Evolutionary conservation across 805 yeast species (phyloP).

Genomic region (Pichia ethanolica): DNA sequence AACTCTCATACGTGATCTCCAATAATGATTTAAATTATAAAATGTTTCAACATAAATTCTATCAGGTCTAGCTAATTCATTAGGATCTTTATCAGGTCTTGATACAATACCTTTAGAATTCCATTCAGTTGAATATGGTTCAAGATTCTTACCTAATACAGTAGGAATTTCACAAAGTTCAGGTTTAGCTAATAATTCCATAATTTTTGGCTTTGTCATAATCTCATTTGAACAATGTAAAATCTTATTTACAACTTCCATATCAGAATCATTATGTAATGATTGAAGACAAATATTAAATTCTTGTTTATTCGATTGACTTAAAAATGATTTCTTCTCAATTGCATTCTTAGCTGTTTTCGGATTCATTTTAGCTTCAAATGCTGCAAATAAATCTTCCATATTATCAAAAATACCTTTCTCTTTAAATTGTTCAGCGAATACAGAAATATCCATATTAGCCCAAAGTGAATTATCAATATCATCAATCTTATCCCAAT

Average conservation of each 20-base stretch:
- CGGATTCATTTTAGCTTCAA: slow-evolving; percentile 49
- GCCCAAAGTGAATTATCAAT: slow-evolving; percentile 87
- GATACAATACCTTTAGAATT: slow-evolving; percentile 29
- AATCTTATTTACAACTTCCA: slow-evolving; percentile 60
- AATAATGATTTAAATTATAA: slow-evolving; percentile 77
- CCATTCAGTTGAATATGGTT: slow-evolving; percentile 77
- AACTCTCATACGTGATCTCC: slow-evolving; percentile 90
- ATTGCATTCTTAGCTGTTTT: slow-evolving; percentile 37
- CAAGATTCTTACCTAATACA: slow-evolving; percentile 59
- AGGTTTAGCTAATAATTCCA: slow-evolving; percentile 77
- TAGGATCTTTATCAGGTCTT: slow-evolving; percentile 61
- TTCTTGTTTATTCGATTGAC: slow-evolving; percentile 86
- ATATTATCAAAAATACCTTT: slow-evolving; percentile 79
- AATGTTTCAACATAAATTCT: slow-evolving; percentile 75
- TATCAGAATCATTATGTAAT: slow-evolving; percentile 55
- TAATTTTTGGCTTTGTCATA: slow-evolving; percentile 57
- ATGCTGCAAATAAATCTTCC: slow-evolving; percentile 83
- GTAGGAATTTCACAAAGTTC: slow-evolving; percentile 71
- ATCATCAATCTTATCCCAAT: slow-evolving; percentile 90
- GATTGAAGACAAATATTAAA: slow-evolving; percentile 89
- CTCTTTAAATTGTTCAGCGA: slow-evolving; percentile 57
- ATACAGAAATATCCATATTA: slow-evolving; percentile 47
- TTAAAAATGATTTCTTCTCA: slow-evolving; percentile 58
- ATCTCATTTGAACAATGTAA: slow-evolving; percentile 71
- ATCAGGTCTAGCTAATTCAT: slow-evolving; percentile 80